Base-by-base conservation (phyloP, 768 basidiomycete species). In the Scleroderma bovista region DNA sequence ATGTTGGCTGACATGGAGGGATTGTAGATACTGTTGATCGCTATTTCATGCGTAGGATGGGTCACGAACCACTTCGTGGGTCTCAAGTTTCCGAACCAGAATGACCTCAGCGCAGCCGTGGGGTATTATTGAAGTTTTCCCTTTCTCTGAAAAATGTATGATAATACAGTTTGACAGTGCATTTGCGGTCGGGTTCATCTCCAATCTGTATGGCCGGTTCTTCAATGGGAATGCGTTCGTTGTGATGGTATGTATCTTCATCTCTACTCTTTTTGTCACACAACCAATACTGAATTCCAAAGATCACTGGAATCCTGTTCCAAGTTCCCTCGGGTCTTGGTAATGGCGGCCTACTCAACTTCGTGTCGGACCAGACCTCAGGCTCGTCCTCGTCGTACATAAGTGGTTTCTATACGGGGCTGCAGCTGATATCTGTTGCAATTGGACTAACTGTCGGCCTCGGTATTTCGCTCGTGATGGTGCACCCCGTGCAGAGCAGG, bases 291-390 rank as follows among this genome's bases (percentile, higher is more conserved):
- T 19, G 32, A n/a, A 13, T 23, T 32, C 24, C 20, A 22, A 44
- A 70, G 76, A 83, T 88, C 54, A 87, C 85, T 0, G 88, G 86
- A 20, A 86, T 93, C 43, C 73, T 92, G 15, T 87, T 92, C 70
- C 91, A 93, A 68, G 75, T 93, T 1, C 90, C 89, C 0, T 87
- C 86, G 8, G 90, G 89, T 34, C 75, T 93, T 11, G 81, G 84
- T 8, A 87, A 80, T 39, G 88, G 87, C 11, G 90, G 90, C 26
- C 77, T 93, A 7, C 75, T 93, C 53, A 80, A 77, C 52, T 89
- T 84, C 59, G 83, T 80, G 11, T 74, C 75, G 33, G 69, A 78
- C 53, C 74, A 78, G 51, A 72, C 78, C 20, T 66, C 74, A 6
- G 82, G 80, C 13, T 72, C 74, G 29, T 68, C 75, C 3, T 64